phyloP scores from a whole-genome alignment of 2,329 filamentous ascomycete species.

The Phaeophleospora eucalypticola region DNA sequence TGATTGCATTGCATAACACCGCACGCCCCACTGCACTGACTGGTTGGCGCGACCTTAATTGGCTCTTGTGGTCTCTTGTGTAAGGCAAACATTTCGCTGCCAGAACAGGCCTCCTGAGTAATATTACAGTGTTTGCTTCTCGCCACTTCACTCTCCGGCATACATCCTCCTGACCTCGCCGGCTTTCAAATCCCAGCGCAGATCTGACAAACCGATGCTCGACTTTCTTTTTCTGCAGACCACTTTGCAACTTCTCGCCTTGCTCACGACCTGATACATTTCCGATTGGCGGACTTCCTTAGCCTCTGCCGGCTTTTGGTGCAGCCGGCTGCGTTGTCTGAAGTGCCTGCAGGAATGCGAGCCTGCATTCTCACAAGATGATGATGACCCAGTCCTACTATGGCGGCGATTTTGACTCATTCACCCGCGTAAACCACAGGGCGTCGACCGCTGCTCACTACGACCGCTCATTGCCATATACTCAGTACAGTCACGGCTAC shows the following conservation, averaged over 20 bases:
- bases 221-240: slow-evolving; percentile 8
- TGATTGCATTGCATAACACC: not conserved
- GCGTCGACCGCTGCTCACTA: slow-evolving; percentile 23
- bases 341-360: slow-evolving; percentile 17
- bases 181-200: slow-evolving; percentile 9
- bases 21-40: not conserved
- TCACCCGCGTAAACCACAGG: slow-evolving; percentile 22
- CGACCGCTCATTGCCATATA: slow-evolving; percentile 25
- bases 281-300: slow-evolving; percentile 3
- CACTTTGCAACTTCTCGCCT: slow-evolving; percentile 8
- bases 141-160: slow-evolving; percentile 1
- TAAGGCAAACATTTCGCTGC: slow-evolving; percentile 1
- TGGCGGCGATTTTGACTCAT: slow-evolving; percentile 24
- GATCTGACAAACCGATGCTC: slow-evolving; percentile 12
- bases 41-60: not conserved
- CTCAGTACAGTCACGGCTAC: slow-evolving; percentile 22
- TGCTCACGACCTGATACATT: not conserved
- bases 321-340: slow-evolving; percentile 6
- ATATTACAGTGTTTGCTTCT: slow-evolving; percentile 19
- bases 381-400: slow-evolving; percentile 32
- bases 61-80: not conserved
- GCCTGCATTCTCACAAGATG: slow-evolving; percentile 19
- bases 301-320: slow-evolving; percentile 7
- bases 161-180: slow-evolving; percentile 3
- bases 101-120: not conserved